Evolutionary conservation across 31 red algal species (phyloP).

Genomic region (Asparagopsis taxiformis): DNA sequence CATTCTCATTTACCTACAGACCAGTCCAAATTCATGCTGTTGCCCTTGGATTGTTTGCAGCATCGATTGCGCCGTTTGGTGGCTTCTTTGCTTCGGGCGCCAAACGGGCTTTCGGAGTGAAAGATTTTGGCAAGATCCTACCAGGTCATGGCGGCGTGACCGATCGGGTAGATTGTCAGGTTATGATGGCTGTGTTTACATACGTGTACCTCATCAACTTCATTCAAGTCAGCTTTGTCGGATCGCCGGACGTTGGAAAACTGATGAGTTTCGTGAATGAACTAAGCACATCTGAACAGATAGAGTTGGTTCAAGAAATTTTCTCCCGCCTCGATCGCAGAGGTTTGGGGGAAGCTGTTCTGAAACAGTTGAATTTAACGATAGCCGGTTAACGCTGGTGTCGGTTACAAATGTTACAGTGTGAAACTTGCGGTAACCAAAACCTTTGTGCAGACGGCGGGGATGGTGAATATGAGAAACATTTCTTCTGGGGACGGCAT

Average conservation of each 20-base stretch:
- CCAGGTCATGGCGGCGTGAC: constrained; percentile 98
- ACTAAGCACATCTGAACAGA: constrained; percentile 64
- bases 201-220: constrained; percentile 98
- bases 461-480: too few species aligned
- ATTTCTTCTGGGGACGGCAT: too few species aligned
- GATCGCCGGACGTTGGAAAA: constrained; percentile 94
- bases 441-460: too few species aligned
- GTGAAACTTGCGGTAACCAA: too few species aligned
- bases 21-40: constrained; percentile 90
- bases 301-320: constrained; percentile 75
- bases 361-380: constrained; percentile 33
- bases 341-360: constrained; percentile 31
- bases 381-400: constrained; percentile 6
- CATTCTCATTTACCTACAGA: constrained; percentile 48
- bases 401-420: not conserved
- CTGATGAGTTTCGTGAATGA: constrained; percentile 82
- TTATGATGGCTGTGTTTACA: constrained; percentile 98
- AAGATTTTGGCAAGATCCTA: constrained; percentile 91
- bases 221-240: constrained; percentile 73
- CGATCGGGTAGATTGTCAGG: constrained; percentile 96
- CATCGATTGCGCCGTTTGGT: constrained; percentile 91
- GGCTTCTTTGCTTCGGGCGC: constrained; percentile 97
- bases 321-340: constrained; percentile 40
- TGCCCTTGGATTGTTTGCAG: constrained; percentile 82
- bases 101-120: constrained; percentile 94